A percentile compares a stretch with the other conserved stretches of the same genome.
These are phyloP conservation scores for Evernia prunastri DNA, from an alignment of 495 filamentous ascomycete species.

Conservation along the genomic window DNA sequence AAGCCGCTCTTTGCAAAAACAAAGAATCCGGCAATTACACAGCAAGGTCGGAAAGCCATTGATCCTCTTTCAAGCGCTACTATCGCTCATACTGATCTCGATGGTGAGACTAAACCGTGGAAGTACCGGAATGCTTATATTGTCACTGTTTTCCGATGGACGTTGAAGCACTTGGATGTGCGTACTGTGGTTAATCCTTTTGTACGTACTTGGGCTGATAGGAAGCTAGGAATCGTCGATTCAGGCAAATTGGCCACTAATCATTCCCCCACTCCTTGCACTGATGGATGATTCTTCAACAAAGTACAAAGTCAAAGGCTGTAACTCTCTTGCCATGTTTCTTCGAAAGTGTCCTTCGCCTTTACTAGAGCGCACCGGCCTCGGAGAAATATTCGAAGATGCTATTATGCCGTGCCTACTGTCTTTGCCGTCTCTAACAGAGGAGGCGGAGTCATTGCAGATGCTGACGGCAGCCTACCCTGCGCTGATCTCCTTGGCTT, in stretches of 20 bases:
- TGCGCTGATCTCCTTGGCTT: conserved; percentile 54
- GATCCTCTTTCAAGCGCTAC: conserved; percentile 39
- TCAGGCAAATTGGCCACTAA: conserved; percentile 63
- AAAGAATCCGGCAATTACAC: conserved; percentile 56
- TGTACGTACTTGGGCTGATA: not conserved
- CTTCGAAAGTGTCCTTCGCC: conserved; percentile 44
- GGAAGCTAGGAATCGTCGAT: conserved; percentile 22
- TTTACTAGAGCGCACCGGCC: conserved; percentile 63
- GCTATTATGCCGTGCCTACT: conserved; percentile 66
- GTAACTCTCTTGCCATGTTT: conserved; percentile 52
- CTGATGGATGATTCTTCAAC: conserved; percentile 65
- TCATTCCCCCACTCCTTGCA: conserved; percentile 75
- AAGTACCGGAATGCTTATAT: conserved; percentile 57
- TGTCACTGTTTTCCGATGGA: conserved; percentile 61
- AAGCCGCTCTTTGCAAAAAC: conserved; percentile 65
- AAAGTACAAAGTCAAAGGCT: conserved; percentile 52
- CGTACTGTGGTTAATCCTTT: not conserved
- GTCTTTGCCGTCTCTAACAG: conserved; percentile 72
- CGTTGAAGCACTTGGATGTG: conserved; percentile 40
- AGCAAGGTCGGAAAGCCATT: conserved; percentile 54
- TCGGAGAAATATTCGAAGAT: conserved; percentile 72
- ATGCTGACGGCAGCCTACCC: conserved; percentile 62
- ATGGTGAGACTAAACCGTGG: conserved; percentile 61
- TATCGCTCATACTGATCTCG: conserved; percentile 42
- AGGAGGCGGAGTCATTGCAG: conserved; percentile 59